Base-by-base conservation (phyloP, 805 yeast genomes). In the Sungouiozyma intestinalis region DNA sequence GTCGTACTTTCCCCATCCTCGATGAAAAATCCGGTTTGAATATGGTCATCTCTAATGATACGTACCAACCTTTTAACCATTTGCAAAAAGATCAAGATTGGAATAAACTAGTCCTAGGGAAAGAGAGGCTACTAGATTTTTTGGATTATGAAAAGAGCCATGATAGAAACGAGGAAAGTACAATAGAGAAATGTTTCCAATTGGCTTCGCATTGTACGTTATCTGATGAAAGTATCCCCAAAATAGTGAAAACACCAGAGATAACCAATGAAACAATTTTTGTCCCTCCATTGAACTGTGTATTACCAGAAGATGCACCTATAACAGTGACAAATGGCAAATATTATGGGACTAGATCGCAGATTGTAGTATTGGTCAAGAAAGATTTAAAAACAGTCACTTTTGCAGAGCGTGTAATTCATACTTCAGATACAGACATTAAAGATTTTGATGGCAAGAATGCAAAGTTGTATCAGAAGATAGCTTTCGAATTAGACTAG, bases 301-400 rank as follows among this genome's bases (percentile, higher is more conserved):
- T 55, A 8, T 53, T 49, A n/a, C 51, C 60, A 35, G 57, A 64
- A 16, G 52, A 49, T 27, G 36, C 53, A 5, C 62, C 63, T 11
- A 51, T 57, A 16, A 58, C 64, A 3, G 45, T 48, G 16, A 40
- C 44, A 6, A 62, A 68, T 14, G 85, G 86, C 0, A 60, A 66
- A 17, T 77, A 68, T 52, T 88, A 86, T 55, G 96, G 96, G 0
- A 87, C 97, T 0, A 65, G 96, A 42, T 84, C 95, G 0, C 95
- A 87, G 58, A 85, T 94, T 0, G 73, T 86, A 2, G 68, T 86
- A 3, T 51, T 85, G 17, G 68, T 83, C 8, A 76, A 74, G 53
- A 70, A 67, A 33, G 44, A 53, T 33, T 69, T 84, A 52, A 43
- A 63, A 32, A 46, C 42, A 11, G 62, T 82, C 16, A 71, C 72